A percentile compares a stretch with the other conserved stretches of the same genome.
Evolutionary conservation across 2,329 filamentous ascomycete species (phyloP).

Genomic region (Xylogone sp.): DNA sequence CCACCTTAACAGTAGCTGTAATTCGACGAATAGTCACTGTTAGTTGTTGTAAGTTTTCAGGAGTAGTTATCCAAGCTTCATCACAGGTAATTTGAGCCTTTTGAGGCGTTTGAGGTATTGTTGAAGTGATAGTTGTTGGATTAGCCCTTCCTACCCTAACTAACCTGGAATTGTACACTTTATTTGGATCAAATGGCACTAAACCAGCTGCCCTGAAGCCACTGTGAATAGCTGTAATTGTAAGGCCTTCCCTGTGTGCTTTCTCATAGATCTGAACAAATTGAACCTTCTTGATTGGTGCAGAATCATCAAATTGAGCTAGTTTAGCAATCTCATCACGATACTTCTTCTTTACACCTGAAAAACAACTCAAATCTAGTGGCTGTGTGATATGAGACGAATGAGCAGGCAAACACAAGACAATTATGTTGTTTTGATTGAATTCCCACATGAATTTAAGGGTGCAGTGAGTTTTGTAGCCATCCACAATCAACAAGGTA

Average conservation of each 20-base stretch:
- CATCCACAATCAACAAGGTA: slow-evolving; percentile 31
- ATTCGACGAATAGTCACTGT: background rate
- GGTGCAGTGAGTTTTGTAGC: slow-evolving; percentile 28
- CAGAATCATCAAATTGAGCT: background rate
- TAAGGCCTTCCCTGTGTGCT: background rate
- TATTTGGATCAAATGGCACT: slow-evolving; percentile 24
- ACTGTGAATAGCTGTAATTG: slow-evolving; percentile 16
- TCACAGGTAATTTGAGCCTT: background rate
- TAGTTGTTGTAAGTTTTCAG: background rate
- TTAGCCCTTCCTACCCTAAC: background rate
- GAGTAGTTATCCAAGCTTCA: background rate
- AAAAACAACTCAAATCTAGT: slow-evolving; percentile 30
- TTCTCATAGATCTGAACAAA: background rate
- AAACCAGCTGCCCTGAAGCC: slow-evolving; percentile 26
- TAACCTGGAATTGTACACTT: slow-evolving; percentile 11
- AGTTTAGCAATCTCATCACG: background rate
- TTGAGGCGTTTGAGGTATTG: background rate
- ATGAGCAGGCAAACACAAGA: slow-evolving; percentile 29
- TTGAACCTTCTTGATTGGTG: background rate
- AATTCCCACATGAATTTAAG: slow-evolving; percentile 28
- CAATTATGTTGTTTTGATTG: slow-evolving; percentile 27
- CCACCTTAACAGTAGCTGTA: background rate
- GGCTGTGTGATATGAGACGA: slow-evolving; percentile 32
- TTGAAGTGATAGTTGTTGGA: background rate
- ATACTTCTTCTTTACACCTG: slow-evolving; percentile 19